Base-by-base conservation (phyloP, 192 early-diverging fungal genomes). In the Coemansia sp. region DNA sequence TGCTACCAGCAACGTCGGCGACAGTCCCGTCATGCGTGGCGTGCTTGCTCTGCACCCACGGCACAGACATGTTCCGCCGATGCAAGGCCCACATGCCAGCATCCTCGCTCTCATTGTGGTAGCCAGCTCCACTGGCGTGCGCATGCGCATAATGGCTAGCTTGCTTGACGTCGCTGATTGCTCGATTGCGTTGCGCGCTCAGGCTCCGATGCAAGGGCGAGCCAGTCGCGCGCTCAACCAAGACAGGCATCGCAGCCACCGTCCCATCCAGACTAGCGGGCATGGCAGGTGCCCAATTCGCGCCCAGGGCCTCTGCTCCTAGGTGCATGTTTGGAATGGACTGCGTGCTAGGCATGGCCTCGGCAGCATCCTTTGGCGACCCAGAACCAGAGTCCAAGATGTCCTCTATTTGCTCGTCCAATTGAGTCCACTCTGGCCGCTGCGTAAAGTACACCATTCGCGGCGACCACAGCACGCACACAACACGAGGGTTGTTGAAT, bases 391-490 rank as follows among this genome's bases (percentile, higher is more conserved):
- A 20, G 58, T 77, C 71, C 12, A 79, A 60, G 9, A 84, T 70
- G 24, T 64, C 71, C 16, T 77, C 74, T 16, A 74, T 43, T 18
- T 27, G 58, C 47, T 57, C 47, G n/a, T 62, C 67, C 49, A 80
- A 66, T 47, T 69, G 71, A n/a, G 75, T 57, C 66, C 75, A 73
- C 41, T 66, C 78, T 2, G 82, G 78, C 4, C 78, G 68, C 65
- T 87, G 85, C 22, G 75, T 83, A 74, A 84, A 87, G 57, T 87
- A 87, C 52, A 87, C 79, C 64, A 84, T 74, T 3, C 81, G 81
- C 12, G 85, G 85, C 53, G 82, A 80, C 78, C 75, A 84, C 50
- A 87, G 52, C 18, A 87, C 76, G 34, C 78, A 79, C 1, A 74
- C 76, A 5, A 87, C 74, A 44, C 69, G 73, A 1, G 82, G 75